Percentiles rank a stretch among this genome's conserved stretches.
phyloP scores from a whole-genome alignment of 805 yeast species.

The Wickerhamiella brachini region DNA sequence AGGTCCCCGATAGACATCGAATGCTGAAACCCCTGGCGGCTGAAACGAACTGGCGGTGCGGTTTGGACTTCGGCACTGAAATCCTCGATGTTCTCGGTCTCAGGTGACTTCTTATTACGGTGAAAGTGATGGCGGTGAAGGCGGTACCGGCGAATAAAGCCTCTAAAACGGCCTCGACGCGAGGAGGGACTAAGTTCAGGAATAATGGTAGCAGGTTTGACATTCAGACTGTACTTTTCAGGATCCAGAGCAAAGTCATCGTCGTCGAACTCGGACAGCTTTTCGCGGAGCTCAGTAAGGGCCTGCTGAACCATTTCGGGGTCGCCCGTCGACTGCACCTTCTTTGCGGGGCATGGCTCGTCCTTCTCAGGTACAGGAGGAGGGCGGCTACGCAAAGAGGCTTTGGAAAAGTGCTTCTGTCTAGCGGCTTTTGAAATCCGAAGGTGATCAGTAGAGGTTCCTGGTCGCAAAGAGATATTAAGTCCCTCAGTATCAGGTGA shows the following conservation, averaged over 20 bases:
- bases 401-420: not conserved
- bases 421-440: not conserved
- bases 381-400: not conserved
- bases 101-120: not conserved
- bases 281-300: not conserved
- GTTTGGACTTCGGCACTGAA: not conserved
- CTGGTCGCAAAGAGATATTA: not conserved
- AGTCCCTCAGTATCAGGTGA: not conserved
- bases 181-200: not conserved
- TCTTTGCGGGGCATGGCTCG: not conserved
- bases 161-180: not conserved
- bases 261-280: not conserved
- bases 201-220: not conserved
- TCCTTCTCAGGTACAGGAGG: not conserved
- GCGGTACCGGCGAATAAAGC: not conserved
- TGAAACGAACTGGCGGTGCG: not conserved
- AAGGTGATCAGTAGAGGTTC: not conserved
- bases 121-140: not conserved
- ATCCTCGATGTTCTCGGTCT: not conserved
- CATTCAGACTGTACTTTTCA: not conserved
- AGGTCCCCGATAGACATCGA: not conserved
- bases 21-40: not conserved
- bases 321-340: not conserved
- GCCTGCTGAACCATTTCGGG: not conserved
- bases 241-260: not conserved